Conservation (phyloP, 257 asterid genomes). For the Leonotis leonurus region DNA sequence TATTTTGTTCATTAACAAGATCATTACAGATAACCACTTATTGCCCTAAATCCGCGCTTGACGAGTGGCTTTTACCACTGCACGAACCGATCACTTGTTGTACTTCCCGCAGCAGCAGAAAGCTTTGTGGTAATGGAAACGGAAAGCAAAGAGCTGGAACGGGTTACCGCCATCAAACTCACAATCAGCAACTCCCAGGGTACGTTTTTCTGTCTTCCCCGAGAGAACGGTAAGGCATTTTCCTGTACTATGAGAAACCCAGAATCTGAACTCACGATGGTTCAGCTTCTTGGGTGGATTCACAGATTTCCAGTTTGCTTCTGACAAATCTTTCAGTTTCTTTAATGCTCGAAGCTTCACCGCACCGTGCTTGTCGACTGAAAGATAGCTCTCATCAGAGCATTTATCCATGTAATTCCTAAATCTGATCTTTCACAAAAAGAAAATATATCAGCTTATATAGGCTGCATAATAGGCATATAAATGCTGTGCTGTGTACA, state of each 20-base stretch:
- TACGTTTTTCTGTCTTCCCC: slow-evolving; percentile 31
- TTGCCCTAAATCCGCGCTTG: no score
- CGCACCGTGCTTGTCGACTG: slow-evolving; percentile 51
- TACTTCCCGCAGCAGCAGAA: slow-evolving; percentile 53
- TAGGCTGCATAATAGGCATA: background rate
- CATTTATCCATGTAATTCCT: slow-evolving; percentile 71
- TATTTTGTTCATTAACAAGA: background rate
- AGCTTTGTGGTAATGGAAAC: slow-evolving; percentile 59
- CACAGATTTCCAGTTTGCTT: slow-evolving; percentile 65
- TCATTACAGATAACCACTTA: background rate
- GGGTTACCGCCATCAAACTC: slow-evolving; percentile 42
- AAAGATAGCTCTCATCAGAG: slow-evolving; percentile 43
- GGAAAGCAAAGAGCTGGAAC: slow-evolving; percentile 58
- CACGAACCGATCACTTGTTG: slow-evolving; percentile 27
- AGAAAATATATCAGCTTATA: background rate
- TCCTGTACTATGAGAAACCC: slow-evolving; percentile 44
- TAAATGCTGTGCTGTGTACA: background rate
- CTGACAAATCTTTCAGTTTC: slow-evolving; percentile 33
- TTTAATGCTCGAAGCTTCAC: slow-evolving; percentile 42
- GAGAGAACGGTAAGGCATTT: slow-evolving; percentile 50
- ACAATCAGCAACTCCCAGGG: slow-evolving; percentile 48
- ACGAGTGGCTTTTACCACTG: no score
- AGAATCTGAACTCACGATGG: slow-evolving; percentile 56
- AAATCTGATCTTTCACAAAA: slow-evolving; percentile 33
- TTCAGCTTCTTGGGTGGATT: slow-evolving; percentile 50